Base-by-base conservation (phyloP, 305 asterid genomes). In the Plantago coronopus region DNA sequence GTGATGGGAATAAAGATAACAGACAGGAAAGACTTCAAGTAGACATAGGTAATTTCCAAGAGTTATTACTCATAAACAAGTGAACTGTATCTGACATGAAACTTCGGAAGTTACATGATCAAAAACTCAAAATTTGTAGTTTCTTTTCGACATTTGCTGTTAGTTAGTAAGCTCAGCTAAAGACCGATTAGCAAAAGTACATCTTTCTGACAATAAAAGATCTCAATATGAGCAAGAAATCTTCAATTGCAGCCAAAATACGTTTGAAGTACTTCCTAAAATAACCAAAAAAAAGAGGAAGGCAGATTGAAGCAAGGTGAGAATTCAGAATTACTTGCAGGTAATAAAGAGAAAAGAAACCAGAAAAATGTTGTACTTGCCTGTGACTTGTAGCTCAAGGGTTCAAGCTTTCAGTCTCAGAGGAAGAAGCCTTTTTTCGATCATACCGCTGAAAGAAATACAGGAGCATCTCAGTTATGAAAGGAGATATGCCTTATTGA, bases 381-480 rank as follows among this genome's bases (percentile, higher is more conserved):
- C 68, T 16, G 46, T 29, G 57, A 47, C 25, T 29, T 34, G 56
- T 42, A 45, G 27, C 56, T 55, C 69, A 63, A 38, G 75, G 69
- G 22, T 19, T 66, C 53, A 69, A 65, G 72, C 71, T 69, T 12
- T 74, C 85, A 17, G 70, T 70, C 59, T 80, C 89, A 0, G 76
- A 17, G 40, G 85, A 79, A 65, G 83, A 50, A 62, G 73, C 84
- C 65, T 71, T 76, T 73, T 70, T 84, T 53, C 74, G 62, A 59
- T 75, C 75, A 51, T 84, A 84, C 50, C 80, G 68, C 93, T 84
- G 83, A 65, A 71, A 71, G 42, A 69, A 54, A 61, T 22, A 16
- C 16, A 31, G 14, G 63, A 55, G 58, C 47, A 59, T 59, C 48
- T 59, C 25, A 69, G 31, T 14, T 45, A 22, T 46, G 37, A 59